These are phyloP conservation scores for Hirsutella thompsonii DNA, from an alignment of 2,329 filamentous ascomycete genomes.

Conservation along the genomic window DNA sequence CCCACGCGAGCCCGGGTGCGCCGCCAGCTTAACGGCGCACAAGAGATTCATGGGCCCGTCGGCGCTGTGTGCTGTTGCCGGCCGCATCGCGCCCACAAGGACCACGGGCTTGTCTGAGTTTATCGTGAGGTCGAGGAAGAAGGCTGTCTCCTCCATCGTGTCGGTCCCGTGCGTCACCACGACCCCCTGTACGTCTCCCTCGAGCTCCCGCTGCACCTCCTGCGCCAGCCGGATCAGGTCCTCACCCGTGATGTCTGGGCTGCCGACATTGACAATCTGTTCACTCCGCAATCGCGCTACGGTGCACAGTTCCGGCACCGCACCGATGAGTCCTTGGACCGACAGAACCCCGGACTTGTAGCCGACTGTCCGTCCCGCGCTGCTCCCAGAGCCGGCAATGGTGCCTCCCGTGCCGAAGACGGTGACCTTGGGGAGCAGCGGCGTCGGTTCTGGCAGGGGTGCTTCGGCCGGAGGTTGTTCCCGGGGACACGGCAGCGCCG, in stretches of 20 bases:
- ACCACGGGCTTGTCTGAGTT: constrained; percentile 46
- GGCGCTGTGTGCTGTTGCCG: constrained; percentile 47
- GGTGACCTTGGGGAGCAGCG: constrained; percentile 33
- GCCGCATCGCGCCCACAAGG: constrained; percentile 49
- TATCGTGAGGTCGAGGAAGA: constrained; percentile 47
- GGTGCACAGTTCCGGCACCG: constrained; percentile 40
- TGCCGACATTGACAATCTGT: constrained; percentile 37
- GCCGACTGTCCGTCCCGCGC: constrained; percentile 30
- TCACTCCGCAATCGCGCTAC: constrained; percentile 41
- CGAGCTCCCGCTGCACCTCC: constrained; percentile 34
- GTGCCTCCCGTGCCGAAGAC: constrained; percentile 47
- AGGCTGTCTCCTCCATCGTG: constrained; percentile 49
- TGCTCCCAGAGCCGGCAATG: constrained; percentile 39
- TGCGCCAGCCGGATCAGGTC: constrained; percentile 34
- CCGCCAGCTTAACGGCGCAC: constrained; percentile 44
- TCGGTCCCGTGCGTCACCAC: constrained; percentile 55
- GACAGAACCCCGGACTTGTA: constrained; percentile 30
- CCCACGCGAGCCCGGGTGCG: constrained; percentile 26
- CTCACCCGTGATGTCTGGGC: constrained; percentile 31
- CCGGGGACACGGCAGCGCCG: background rate
- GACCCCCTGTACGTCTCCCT: constrained; percentile 29
- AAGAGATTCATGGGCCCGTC: constrained; percentile 52
- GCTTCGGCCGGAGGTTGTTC: background rate
- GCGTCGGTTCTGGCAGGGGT: background rate
- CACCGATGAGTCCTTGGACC: constrained; percentile 36